A percentile compares a stretch with the other conserved stretches of the same genome.
These are phyloP conservation scores for Chytriomyces sp. DNA, from an alignment of 192 early-diverging fungal genomes.

Conservation along the genomic window DNA sequence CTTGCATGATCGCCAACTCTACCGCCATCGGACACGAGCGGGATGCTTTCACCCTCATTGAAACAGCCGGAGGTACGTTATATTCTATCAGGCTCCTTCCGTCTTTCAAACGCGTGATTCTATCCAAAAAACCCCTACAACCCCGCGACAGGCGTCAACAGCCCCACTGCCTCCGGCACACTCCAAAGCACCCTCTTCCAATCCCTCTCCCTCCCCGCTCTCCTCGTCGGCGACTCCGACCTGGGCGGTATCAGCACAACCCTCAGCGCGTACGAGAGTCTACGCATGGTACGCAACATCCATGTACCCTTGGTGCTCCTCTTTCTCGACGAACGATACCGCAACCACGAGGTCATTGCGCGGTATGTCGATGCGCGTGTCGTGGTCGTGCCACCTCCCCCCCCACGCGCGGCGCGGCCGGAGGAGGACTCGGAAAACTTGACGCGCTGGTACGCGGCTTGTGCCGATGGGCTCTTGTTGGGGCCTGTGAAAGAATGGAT, in stretches of 20 bases:
- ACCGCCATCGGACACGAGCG: not conserved
- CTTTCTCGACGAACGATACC: constrained; percentile 59
- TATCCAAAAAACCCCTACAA: not conserved
- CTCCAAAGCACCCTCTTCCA: constrained; percentile 72
- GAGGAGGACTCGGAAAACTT: not conserved
- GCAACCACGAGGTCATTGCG: constrained; percentile 58
- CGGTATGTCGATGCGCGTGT: constrained; percentile 11
- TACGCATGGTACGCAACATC: constrained; percentile 70
- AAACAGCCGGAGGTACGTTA: constrained; percentile 82
- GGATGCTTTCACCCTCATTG: constrained; percentile 53
- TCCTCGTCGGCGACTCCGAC: constrained; percentile 76
- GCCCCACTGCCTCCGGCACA: constrained; percentile 74
- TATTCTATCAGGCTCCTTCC: not conserved
- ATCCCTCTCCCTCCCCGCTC: constrained; percentile 64
- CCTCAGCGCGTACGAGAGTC: constrained; percentile 70
- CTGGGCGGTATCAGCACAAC: constrained; percentile 85
- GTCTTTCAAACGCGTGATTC: not conserved
- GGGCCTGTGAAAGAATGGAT: no score
- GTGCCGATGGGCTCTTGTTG: no score
- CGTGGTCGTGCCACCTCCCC: constrained; percentile 3
- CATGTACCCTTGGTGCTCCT: constrained; percentile 68
- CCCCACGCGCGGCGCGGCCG: not conserved
- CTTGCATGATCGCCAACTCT: not conserved
- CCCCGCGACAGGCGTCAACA: constrained; percentile 57
- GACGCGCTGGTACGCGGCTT: no score